Evolutionary conservation across 2,329 filamentous ascomycete genomes (phyloP), one percentile per base, ranked within the genome.

Genomic region (Fusarium pseudoanthophilum): DNA sequence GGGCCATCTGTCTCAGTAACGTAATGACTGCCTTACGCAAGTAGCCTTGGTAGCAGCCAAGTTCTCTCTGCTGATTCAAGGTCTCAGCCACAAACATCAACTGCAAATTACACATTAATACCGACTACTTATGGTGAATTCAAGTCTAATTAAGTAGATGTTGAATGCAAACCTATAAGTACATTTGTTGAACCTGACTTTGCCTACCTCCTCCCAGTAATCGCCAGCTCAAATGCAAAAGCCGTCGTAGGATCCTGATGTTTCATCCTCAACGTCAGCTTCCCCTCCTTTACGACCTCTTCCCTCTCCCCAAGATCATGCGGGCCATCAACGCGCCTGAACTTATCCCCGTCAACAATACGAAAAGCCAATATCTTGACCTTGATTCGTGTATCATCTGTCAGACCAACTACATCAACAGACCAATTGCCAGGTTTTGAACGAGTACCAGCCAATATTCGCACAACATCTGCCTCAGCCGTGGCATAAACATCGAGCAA

Each of bases 401-500:
- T 21, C 1, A 55, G 11, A 0, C 64, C 56, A 1, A 10, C 1
- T 11, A 68, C 24, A 7, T 63, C 32, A 4, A 62, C 11, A 2
- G 37, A 16, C 65, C 65, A 62, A 18, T 68, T 34, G 1, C 65
- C 65, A 0, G 65, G 32, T 20, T 64, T 68, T 4, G 64, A 68
- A 1, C 65, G 64, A 2, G 64, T 68, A 11, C 64, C 65, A 0
- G 56, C 65, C 4, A 68, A 24, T 4, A 68, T 20, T 0, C 42
- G 48, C 4, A 68, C 20, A 2, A 45, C 11, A 7, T 62, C 36
- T 4, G 1, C 26, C 5, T 68, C 65, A 5, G 15, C 11, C 2
- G 68, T 71, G 1, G 69, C 67, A 26, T 67, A 71, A 2, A 67
- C 37, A 6, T 71, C 69, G 0, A 71, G 21, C 11, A 58, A 26